A percentile compares a stretch with the other conserved stretches of the same genome.
Evolutionary conservation across 495 filamentous ascomycete species (phyloP).

Genomic region (Neurospora hispaniola): DNA sequence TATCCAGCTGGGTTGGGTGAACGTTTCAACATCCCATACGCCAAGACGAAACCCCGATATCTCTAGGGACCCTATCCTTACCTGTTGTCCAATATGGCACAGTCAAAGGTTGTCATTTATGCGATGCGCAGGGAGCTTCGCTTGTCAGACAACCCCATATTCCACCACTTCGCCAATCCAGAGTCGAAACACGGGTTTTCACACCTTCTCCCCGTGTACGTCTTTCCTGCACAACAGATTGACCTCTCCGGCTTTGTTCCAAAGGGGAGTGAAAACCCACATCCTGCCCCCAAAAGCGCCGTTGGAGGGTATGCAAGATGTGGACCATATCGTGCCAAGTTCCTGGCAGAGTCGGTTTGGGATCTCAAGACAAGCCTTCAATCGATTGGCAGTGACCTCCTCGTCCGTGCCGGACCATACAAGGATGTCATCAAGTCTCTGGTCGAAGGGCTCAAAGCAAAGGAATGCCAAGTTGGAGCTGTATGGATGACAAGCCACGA

Average conservation of each 20-base stretch:
- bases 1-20: neutral
- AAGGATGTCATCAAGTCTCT: conserved; percentile 43
- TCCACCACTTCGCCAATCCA: conserved; percentile 40
- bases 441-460: conserved; percentile 34
- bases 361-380: conserved; percentile 49
- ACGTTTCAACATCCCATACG: neutral
- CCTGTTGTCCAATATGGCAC: conserved; percentile 18
- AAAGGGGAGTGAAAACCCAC: conserved; percentile 37
- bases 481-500: conserved; percentile 62
- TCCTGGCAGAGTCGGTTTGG: conserved; percentile 57
- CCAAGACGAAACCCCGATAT: neutral
- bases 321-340: conserved; percentile 56
- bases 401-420: conserved; percentile 49
- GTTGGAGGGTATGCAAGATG: conserved; percentile 55
- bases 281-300: conserved; percentile 44
- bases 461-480: conserved; percentile 37
- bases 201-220: conserved; percentile 55
- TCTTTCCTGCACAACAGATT: conserved; percentile 53
- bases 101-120: conserved; percentile 44
- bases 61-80: neutral
- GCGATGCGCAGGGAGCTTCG: conserved; percentile 58
- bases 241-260: conserved; percentile 59
- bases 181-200: conserved; percentile 40
- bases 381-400: conserved; percentile 45
- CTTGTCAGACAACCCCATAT: conserved; percentile 55